These are phyloP conservation scores for Cryoendolithus antarcticus DNA, from an alignment of 2,329 filamentous ascomycete species.

Conservation along the genomic window DNA sequence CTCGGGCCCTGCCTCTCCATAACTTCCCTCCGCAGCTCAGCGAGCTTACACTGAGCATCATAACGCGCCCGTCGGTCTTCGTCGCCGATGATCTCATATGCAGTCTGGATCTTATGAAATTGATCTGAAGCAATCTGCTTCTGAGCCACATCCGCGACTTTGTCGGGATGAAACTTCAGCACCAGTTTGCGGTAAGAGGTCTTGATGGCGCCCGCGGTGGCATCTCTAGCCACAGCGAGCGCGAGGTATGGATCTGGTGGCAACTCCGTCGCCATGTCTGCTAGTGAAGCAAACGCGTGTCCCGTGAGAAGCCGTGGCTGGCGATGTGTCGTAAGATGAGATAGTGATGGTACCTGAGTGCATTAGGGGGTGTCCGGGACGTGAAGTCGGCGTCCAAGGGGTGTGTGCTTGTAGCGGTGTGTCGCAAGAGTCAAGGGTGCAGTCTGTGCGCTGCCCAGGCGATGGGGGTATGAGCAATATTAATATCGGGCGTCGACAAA, in stretches of 20 bases:
- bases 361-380: too few species aligned
- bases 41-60: constrained; percentile 60
- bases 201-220: constrained; percentile 71
- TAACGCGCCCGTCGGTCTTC: constrained; percentile 61
- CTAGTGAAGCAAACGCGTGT: constrained; percentile 3
- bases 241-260: constrained; percentile 72
- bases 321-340: too few species aligned
- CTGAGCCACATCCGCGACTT: constrained; percentile 53
- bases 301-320: too few species aligned
- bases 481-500: too few species aligned
- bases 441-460: too few species aligned
- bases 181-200: constrained; percentile 84
- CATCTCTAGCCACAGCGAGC: constrained; percentile 58
- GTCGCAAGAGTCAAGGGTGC: too few species aligned
- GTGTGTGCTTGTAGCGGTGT: too few species aligned
- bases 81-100: constrained; percentile 81
- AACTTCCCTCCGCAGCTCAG: constrained; percentile 48
- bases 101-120: constrained; percentile 85
- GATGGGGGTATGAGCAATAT: too few species aligned
- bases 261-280: constrained; percentile 11
- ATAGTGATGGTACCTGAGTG: too few species aligned
- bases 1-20: constrained; percentile 26
- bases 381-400: too few species aligned
- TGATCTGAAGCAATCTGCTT: constrained; percentile 72
- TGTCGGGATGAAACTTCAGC: constrained; percentile 66